phyloP scores from a whole-genome alignment of 805 yeast species.

The Barnettozyma sp. region DNA sequence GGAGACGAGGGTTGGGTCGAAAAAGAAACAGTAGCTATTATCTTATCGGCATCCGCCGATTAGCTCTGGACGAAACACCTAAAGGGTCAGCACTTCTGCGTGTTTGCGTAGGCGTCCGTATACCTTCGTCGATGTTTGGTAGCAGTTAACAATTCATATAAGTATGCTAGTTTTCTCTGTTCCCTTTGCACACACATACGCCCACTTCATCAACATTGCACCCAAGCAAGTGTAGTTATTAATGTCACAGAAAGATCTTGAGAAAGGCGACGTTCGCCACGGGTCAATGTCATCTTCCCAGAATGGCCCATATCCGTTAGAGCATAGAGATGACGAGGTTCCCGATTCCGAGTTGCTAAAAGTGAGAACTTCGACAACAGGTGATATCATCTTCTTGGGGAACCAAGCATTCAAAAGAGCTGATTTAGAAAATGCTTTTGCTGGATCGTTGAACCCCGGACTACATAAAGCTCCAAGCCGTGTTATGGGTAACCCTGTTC shows the following conservation, averaged over 20 bases:
- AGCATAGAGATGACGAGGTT: background rate
- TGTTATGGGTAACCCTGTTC: constrained; percentile 68
- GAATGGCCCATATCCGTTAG: constrained; percentile 4
- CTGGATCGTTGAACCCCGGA: constrained; percentile 45
- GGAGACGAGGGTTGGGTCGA: too few species aligned
- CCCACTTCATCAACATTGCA: too few species aligned
- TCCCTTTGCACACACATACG: too few species aligned
- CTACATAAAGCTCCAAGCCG: constrained; percentile 40
- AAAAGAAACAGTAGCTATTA: too few species aligned
- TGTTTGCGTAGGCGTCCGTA: too few species aligned
- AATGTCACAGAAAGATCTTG: constrained; percentile 13
- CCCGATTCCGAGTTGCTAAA: constrained; percentile 8
- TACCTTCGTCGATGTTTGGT: too few species aligned
- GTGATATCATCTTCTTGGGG: constrained; percentile 35
- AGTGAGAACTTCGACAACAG: constrained; percentile 26
- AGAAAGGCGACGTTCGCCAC: constrained; percentile 13
- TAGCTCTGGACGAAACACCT: too few species aligned
- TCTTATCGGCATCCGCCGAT: too few species aligned
- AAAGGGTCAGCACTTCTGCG: too few species aligned
- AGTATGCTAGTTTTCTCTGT: too few species aligned
- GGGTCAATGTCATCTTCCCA: constrained; percentile 15
- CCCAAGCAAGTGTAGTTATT: too few species aligned
- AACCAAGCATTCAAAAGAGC: constrained; percentile 37
- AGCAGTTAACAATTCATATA: too few species aligned
- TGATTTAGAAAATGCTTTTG: constrained; percentile 58